phyloP scores from a whole-genome alignment of 2,329 filamentous ascomycete species.

The Penicillium sp. region DNA sequence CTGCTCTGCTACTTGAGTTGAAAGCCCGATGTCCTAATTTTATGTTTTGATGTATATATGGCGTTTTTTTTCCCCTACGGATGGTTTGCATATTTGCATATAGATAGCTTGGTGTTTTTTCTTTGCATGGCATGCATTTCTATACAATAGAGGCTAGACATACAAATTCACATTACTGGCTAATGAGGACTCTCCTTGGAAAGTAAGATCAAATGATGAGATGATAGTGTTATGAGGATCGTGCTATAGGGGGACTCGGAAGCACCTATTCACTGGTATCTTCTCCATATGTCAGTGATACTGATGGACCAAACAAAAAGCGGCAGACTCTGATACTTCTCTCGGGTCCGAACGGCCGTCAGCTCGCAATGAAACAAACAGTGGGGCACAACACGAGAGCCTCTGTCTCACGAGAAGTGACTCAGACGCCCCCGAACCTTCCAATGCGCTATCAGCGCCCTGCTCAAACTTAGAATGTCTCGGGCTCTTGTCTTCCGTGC shows the following conservation, averaged over 20 bases:
- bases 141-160: conserved; percentile 18
- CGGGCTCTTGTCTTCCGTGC: no score
- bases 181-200: conserved; percentile 8
- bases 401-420: not conserved
- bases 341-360: conserved; percentile 54
- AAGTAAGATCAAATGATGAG: not conserved
- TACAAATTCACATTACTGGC: conserved; percentile 20
- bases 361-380: conserved; percentile 43
- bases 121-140: conserved; percentile 14
- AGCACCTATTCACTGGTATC: no score
- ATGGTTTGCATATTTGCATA: conserved; percentile 21
- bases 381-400: not conserved
- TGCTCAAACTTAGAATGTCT: not conserved
- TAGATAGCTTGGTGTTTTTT: conserved; percentile 12
- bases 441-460: not conserved
- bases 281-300: no score
- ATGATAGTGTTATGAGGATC: not conserved
- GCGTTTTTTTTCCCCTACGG: not conserved
- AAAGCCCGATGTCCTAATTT: not conserved
- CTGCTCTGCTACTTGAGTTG: conserved; percentile 36
- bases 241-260: no score
- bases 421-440: not conserved
- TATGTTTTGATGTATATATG: conserved; percentile 1
- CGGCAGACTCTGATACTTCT: not conserved
- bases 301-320: not conserved